Evolutionary conservation across 805 yeast species (phyloP).

Genomic region (Lachancea sp.): DNA sequence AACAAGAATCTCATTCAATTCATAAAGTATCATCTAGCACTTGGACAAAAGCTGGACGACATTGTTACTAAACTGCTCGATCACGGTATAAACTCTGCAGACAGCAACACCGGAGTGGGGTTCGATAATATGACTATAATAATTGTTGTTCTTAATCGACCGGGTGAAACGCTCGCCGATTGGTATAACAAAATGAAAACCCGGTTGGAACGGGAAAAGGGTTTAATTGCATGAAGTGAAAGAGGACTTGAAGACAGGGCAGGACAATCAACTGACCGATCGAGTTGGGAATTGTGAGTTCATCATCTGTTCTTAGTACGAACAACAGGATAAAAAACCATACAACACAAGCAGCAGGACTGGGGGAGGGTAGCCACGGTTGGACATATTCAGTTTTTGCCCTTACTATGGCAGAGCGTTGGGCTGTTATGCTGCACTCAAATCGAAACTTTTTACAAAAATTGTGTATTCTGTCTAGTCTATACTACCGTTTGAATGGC

Average conservation of each 20-base stretch:
- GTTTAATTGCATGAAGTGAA: constrained; percentile 9
- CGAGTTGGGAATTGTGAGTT: neutral
- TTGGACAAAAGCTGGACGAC: constrained; percentile 53
- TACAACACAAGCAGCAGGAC: neutral
- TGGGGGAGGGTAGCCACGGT: too few species aligned
- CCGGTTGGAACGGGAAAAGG: constrained; percentile 33
- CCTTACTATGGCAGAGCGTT: too few species aligned
- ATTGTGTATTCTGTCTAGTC: too few species aligned
- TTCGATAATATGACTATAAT: constrained; percentile 77
- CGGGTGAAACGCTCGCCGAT: constrained; percentile 38
- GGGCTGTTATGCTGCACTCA: too few species aligned
- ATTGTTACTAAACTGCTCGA: constrained; percentile 56
- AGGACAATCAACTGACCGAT: neutral
- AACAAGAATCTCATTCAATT: constrained; percentile 47
- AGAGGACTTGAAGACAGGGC: neutral
- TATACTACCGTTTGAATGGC: too few species aligned
- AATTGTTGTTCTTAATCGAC: constrained; percentile 55
- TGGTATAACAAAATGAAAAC: constrained; percentile 55
- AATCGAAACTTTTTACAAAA: too few species aligned
- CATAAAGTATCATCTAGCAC: constrained; percentile 50
- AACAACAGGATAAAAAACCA: constrained; percentile 1
- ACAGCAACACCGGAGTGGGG: constrained; percentile 70
- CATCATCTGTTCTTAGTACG: neutral
- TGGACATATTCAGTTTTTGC: too few species aligned
- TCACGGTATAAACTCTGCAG: constrained; percentile 63